These are phyloP conservation scores for Pleurozium schreberi DNA, from an alignment of 225 moss, liverwort and hornwort genomes.

Conservation along the genomic window DNA sequence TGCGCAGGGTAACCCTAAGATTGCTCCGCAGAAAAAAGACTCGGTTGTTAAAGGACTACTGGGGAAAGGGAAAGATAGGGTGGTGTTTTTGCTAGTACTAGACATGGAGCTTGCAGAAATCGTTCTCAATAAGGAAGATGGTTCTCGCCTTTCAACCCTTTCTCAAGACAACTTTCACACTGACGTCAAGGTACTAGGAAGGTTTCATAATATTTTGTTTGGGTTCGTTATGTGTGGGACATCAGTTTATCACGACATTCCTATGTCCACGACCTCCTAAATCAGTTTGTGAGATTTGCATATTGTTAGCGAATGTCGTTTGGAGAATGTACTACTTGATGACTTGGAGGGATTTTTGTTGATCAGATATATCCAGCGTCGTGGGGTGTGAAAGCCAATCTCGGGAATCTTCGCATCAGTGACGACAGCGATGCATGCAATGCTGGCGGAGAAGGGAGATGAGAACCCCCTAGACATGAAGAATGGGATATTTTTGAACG, in stretches of 20 bases:
- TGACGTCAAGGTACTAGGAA: conserved; percentile 60
- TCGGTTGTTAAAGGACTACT: conserved; percentile 76
- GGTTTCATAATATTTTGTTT: neutral
- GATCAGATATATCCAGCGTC: conserved; percentile 82
- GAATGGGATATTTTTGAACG: conserved; percentile 67
- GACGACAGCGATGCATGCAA: conserved; percentile 80
- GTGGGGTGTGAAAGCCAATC: conserved; percentile 59
- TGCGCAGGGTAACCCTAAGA: conserved; percentile 31
- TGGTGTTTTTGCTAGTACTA: conserved; percentile 58
- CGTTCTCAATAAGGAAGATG: conserved; percentile 81
- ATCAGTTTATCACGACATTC: neutral
- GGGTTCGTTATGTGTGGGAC: neutral
- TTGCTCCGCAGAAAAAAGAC: conserved; percentile 39
- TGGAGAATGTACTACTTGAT: neutral
- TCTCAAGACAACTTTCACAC: conserved; percentile 71
- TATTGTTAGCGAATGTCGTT: neutral
- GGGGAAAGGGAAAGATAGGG: conserved; percentile 76
- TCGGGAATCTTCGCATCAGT: conserved; percentile 76
- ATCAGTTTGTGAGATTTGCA: neutral
- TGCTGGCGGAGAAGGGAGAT: conserved; percentile 65
- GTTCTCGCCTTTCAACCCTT: conserved; percentile 56
- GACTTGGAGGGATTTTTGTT: neutral
- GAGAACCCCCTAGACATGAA: conserved; percentile 87
- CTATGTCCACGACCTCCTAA: neutral
- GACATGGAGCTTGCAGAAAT: conserved; percentile 84